These are phyloP conservation scores for Rhododendron ovatum DNA, from an alignment of 148 eudicot genomes.

Conservation along the genomic window DNA sequence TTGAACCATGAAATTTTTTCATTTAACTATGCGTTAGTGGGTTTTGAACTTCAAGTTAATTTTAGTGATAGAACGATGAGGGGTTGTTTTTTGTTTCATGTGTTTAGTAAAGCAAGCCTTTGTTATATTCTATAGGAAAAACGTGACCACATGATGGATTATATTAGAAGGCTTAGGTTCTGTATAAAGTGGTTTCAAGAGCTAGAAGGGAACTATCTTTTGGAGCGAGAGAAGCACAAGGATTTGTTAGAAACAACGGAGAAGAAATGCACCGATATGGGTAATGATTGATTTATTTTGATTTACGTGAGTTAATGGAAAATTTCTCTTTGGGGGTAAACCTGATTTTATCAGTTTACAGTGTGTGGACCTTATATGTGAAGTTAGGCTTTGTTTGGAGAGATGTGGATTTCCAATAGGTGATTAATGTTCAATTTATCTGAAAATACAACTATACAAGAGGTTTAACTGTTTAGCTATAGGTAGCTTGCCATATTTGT, in stretches of 20 bases:
- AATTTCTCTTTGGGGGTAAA: not conserved
- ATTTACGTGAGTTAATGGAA: no score
- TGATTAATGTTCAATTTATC: not conserved
- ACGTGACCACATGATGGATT: conserved; percentile 86
- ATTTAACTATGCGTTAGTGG: not conserved
- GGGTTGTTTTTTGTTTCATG: not conserved
- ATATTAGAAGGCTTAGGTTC: conserved; percentile 67
- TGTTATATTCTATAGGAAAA: conserved; percentile 49
- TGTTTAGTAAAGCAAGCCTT: not conserved
- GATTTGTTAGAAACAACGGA: no score
- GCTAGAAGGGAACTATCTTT: conserved; percentile 47
- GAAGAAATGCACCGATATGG: no score
- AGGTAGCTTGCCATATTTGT: not conserved
- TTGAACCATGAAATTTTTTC: not conserved
- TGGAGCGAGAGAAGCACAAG: no score
- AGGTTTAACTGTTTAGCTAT: no score
- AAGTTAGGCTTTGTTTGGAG: not conserved
- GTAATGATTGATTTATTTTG: no score
- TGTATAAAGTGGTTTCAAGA: conserved; percentile 91
- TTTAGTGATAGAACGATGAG: not conserved
- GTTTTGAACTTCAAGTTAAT: not conserved
- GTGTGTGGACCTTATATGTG: not conserved
- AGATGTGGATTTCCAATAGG: not conserved
- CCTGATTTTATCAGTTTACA: not conserved
- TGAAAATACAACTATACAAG: not conserved